Percentiles rank a stretch among this genome's conserved stretches.
phyloP scores from a whole-genome alignment of 2,329 filamentous ascomycete species.

The Chalara sp. region DNA sequence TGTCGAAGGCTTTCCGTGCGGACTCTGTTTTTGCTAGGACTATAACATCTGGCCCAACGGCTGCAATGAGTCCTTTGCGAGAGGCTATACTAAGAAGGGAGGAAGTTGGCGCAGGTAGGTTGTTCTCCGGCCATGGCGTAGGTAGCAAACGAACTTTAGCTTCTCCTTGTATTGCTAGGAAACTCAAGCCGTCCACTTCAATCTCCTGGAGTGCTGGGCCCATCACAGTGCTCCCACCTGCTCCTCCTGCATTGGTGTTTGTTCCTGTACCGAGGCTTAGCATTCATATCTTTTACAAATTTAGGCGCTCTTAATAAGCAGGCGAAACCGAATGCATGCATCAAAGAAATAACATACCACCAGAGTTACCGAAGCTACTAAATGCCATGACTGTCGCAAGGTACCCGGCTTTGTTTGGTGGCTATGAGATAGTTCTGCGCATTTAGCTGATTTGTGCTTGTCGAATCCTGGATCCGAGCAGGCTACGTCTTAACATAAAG shows the following conservation, averaged over 20 bases:
- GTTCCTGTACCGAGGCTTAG: neutral
- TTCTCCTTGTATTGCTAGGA: constrained; percentile 72
- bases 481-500: neutral
- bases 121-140: constrained; percentile 60
- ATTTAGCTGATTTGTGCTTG: constrained; percentile 11
- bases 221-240: constrained; percentile 10
- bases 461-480: neutral
- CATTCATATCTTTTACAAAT: too few relatives aligned
- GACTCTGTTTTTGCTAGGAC: constrained; percentile 70
- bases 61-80: constrained; percentile 73
- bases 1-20: constrained; percentile 68
- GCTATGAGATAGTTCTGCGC: constrained; percentile 24
- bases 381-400: constrained; percentile 54
- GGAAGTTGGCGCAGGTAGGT: constrained; percentile 65
- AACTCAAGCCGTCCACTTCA: constrained; percentile 77
- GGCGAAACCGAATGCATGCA: too few relatives aligned
- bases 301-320: too few relatives aligned
- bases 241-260: neutral
- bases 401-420: constrained; percentile 29
- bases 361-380: constrained; percentile 44
- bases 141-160: constrained; percentile 75
- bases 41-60: constrained; percentile 75
- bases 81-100: constrained; percentile 82
- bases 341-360: constrained; percentile 13
- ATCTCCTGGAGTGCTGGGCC: constrained; percentile 71